A percentile compares a stretch with the other conserved stretches of the same genome.
Conservation (phyloP, 495 filamentous ascomycete species). For the Annulohypoxylon maeteangense region DNA sequence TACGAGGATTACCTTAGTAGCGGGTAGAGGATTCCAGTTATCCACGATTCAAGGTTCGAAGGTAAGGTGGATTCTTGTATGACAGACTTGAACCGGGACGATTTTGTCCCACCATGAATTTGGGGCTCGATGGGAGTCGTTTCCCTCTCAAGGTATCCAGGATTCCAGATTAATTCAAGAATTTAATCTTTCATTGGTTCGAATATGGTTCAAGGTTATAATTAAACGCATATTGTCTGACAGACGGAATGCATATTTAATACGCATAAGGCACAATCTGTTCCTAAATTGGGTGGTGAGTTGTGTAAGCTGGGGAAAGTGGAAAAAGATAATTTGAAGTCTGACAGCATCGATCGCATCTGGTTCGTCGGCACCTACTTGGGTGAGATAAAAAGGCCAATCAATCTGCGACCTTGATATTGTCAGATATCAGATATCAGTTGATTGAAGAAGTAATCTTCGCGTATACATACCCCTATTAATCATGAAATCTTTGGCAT, state of each 20-base stretch:
- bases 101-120: slow-evolving; percentile 14
- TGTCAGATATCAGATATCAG: background rate
- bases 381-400: background rate
- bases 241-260: slow-evolving; percentile 2
- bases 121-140: background rate
- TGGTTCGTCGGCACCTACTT: background rate
- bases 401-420: background rate
- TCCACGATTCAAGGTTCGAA: background rate
- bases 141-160: background rate
- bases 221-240: slow-evolving; percentile 3
- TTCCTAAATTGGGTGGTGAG: background rate
- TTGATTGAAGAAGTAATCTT: background rate
- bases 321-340: slow-evolving; percentile 1
- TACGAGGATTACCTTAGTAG: background rate
- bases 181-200: slow-evolving; percentile 11
- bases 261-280: slow-evolving; percentile 4
- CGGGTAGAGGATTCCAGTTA: background rate
- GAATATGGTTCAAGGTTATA: background rate
- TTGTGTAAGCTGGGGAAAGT: slow-evolving; percentile 3
- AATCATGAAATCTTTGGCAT: too few species aligned
- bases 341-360: slow-evolving; percentile 3
- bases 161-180: background rate
- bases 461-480: too few species aligned
- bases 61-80: slow-evolving; percentile 1
- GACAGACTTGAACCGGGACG: slow-evolving; percentile 14